Evolutionary conservation across 805 yeast genomes (phyloP).

Genomic region (Komagataella ulmi): DNA sequence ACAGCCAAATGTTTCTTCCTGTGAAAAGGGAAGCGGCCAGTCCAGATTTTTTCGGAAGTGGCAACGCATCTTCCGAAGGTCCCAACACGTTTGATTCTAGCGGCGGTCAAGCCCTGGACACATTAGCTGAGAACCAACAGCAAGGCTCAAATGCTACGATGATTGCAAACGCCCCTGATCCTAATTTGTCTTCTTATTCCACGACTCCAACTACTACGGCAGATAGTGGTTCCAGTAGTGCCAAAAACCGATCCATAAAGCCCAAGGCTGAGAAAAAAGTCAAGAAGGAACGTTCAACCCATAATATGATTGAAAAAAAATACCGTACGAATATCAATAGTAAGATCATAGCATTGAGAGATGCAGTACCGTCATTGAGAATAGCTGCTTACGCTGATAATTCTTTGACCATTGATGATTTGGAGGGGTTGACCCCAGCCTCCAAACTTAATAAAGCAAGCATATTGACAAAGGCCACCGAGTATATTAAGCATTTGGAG

Average conservation of each 20-base stretch:
- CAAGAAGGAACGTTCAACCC: slow-evolving; percentile 44
- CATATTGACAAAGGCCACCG: slow-evolving; percentile 65
- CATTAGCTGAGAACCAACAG: neutral
- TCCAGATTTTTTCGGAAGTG: neutral
- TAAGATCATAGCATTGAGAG: slow-evolving; percentile 53
- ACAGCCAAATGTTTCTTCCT: neutral
- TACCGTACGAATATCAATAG: slow-evolving; percentile 69
- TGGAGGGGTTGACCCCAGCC: slow-evolving; percentile 71
- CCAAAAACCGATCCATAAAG: neutral
- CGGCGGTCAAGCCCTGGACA: neutral
- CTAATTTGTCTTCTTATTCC: neutral
- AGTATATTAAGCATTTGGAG: slow-evolving; percentile 66
- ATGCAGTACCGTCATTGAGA: slow-evolving; percentile 68
- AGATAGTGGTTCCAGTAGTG: neutral
- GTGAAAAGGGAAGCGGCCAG: neutral
- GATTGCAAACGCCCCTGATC: neutral
- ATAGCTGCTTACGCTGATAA: slow-evolving; percentile 31
- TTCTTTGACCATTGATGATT: slow-evolving; percentile 22
- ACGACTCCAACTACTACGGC: neutral
- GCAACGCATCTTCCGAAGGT: neutral
- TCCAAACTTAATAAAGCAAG: slow-evolving; percentile 67
- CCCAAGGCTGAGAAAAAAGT: slow-evolving; percentile 20
- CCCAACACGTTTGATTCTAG: neutral
- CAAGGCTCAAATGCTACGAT: neutral
- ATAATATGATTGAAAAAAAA: slow-evolving; percentile 71